phyloP scores from a whole-genome alignment of 1,284 basidiomycete species.

The Trichosporon asahii region DNA sequence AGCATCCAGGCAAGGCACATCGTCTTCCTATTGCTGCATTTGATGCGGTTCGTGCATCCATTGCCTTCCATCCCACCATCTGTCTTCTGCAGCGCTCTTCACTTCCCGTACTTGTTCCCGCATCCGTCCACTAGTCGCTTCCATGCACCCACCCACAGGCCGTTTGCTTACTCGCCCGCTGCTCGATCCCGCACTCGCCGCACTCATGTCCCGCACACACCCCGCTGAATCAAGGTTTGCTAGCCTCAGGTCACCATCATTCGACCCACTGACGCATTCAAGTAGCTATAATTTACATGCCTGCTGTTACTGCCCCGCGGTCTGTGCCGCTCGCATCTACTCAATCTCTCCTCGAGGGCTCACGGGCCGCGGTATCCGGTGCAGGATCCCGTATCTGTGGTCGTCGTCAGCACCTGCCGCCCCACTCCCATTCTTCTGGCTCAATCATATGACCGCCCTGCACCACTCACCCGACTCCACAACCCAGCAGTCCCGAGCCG shows the following conservation, averaged over 20 bases:
- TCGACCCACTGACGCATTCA: background rate
- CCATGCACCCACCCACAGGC: background rate
- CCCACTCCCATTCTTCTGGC: background rate
- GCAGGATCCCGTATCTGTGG: conserved; percentile 65
- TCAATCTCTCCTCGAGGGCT: conserved; percentile 26
- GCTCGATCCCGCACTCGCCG: background rate
- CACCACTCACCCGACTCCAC: conserved; percentile 74
- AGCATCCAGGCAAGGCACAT: background rate
- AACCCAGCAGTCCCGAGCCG: conserved; percentile 86
- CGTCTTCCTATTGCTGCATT: background rate
- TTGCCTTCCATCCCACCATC: background rate
- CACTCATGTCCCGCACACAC: background rate
- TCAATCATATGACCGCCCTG: background rate
- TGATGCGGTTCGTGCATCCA: background rate
- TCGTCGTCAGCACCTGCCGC: background rate
- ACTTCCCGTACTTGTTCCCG: background rate
- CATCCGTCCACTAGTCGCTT: background rate
- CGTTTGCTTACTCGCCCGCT: background rate
- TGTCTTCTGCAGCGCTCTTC: background rate
- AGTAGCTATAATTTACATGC: background rate
- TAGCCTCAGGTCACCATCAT: background rate
- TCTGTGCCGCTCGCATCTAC: background rate
- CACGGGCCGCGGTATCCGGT: conserved; percentile 70
- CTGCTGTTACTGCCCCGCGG: background rate
- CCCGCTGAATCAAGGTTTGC: background rate